A percentile compares a stretch with the other conserved stretches of the same genome.
Evolutionary conservation across 169 alveolate species (phyloP).

Genomic region (Eimeria maxima): DNA sequence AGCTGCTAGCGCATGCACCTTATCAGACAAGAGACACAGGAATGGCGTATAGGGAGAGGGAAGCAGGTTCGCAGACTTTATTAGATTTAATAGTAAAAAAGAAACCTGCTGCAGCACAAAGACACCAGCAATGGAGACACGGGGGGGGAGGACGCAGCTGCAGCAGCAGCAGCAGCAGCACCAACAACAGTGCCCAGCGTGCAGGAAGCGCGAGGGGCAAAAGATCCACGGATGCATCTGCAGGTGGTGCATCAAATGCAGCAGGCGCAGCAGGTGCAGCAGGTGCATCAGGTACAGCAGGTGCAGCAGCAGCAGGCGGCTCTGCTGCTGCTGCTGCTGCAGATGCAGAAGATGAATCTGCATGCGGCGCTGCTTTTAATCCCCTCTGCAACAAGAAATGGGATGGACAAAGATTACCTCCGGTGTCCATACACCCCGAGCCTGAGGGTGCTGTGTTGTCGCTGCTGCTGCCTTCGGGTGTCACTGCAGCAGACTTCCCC

Average conservation of each 20-base stretch:
- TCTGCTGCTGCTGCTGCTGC: constrained; percentile 25
- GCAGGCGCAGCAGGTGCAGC: background rate
- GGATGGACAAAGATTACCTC: constrained; percentile 23
- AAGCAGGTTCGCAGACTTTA: background rate
- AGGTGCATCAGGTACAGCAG: background rate
- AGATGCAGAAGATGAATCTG: constrained; percentile 22
- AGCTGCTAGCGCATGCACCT: constrained; percentile 25
- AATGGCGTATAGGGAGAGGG: constrained; percentile 20
- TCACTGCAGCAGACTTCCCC: constrained; percentile 56
- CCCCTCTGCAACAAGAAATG: constrained; percentile 30
- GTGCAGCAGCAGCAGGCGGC: background rate
- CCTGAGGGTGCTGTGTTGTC: constrained; percentile 41
- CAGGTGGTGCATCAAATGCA: background rate
- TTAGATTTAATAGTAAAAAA: background rate
- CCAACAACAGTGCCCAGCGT: background rate
- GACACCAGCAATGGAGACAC: background rate
- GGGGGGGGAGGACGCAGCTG: background rate
- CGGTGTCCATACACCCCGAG: background rate
- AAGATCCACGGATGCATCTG: background rate
- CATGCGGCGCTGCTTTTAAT: background rate
- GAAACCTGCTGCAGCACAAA: constrained; percentile 4
- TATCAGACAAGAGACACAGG: constrained; percentile 48
- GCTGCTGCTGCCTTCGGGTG: constrained; percentile 39
- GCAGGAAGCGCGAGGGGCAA: background rate
- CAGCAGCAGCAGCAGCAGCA: constrained; percentile 44